Conservation (phyloP, 139 green algal species). For the Coccomyxa sp. region DNA sequence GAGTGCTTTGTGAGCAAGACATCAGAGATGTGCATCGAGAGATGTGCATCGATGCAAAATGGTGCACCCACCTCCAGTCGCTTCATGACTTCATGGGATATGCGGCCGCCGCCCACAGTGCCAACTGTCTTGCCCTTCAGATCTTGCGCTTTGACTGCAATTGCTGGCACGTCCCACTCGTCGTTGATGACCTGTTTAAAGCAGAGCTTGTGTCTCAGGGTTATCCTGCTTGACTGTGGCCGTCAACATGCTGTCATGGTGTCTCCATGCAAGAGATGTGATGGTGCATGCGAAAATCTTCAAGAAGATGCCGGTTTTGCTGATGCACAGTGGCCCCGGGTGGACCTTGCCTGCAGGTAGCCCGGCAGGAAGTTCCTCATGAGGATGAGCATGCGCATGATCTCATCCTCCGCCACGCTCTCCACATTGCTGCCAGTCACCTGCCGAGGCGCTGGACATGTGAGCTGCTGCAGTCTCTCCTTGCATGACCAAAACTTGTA, state of each 20-base stretch:
- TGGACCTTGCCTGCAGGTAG: neutral
- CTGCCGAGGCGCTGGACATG: neutral
- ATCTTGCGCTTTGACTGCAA: conserved; percentile 17
- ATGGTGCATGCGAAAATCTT: neutral
- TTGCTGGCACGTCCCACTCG: conserved; percentile 13
- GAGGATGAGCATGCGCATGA: conserved; percentile 21
- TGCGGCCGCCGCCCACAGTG: conserved; percentile 19
- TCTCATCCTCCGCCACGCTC: conserved; percentile 21
- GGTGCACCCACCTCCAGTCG: conserved; percentile 14
- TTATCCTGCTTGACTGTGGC: neutral
- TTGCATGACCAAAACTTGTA: neutral
- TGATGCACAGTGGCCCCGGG: neutral
- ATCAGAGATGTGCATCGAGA: too few relatives aligned
- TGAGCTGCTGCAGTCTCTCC: neutral
- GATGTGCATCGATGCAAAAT: too few relatives aligned
- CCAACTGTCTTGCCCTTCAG: conserved; percentile 21
- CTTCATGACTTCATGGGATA: conserved; percentile 12
- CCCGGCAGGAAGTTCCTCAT: conserved; percentile 23
- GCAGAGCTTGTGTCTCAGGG: neutral
- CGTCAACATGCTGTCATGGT: neutral
- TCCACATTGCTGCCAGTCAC: conserved; percentile 17
- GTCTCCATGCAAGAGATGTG: neutral
- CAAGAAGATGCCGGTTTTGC: conserved; percentile 6
- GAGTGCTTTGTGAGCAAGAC: too few relatives aligned
- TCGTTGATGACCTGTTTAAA: conserved; percentile 1